A percentile compares a stretch with the other conserved stretches of the same genome.
These are phyloP conservation scores for Nothophaeocryptopus gaeumannii DNA, from an alignment of 2,329 filamentous ascomycete genomes.

Conservation along the genomic window DNA sequence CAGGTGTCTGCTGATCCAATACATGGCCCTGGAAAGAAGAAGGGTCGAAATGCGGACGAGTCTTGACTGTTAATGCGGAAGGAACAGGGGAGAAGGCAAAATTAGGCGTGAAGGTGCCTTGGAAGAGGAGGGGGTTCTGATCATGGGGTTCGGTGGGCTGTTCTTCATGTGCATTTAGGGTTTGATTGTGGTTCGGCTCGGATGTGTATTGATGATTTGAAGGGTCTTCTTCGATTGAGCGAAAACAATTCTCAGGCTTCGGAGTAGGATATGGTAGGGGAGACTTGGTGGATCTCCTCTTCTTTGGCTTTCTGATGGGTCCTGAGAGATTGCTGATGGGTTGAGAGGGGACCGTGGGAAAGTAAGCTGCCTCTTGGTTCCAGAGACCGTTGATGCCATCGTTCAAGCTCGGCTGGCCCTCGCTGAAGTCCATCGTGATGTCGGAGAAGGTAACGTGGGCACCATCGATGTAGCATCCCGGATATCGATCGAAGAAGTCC, in stretches of 20 bases:
- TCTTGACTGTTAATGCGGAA: slow-evolving; percentile 9
- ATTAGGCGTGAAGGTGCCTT: slow-evolving; percentile 42
- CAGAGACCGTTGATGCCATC: background rate
- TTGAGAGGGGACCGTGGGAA: slow-evolving; percentile 12
- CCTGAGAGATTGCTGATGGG: background rate
- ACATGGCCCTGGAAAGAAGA: slow-evolving; percentile 20
- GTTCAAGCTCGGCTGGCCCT: slow-evolving; percentile 4
- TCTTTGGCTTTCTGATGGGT: slow-evolving; percentile 19
- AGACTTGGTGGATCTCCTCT: slow-evolving; percentile 25
- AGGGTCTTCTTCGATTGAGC: slow-evolving; percentile 12
- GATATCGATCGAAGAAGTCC: slow-evolving; percentile 83
- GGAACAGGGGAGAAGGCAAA: slow-evolving; percentile 36
- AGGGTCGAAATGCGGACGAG: slow-evolving; percentile 18
- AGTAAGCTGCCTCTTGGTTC: slow-evolving; percentile 2
- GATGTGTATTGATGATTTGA: background rate
- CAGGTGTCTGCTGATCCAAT: slow-evolving; percentile 45
- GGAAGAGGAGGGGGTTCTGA: slow-evolving; percentile 25
- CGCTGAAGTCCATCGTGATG: slow-evolving; percentile 41
- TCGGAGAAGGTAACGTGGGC: slow-evolving; percentile 71
- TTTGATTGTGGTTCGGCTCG: background rate
- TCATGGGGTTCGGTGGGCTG: slow-evolving; percentile 9
- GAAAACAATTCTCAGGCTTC: slow-evolving; percentile 5
- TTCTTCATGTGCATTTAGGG: slow-evolving; percentile 4
- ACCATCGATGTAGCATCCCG: slow-evolving; percentile 67
- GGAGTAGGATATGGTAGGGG: slow-evolving; percentile 26